Percentiles rank a stretch among this genome's conserved stretches.
Evolutionary conservation across 1,284 basidiomycete species (phyloP).

Genomic region (Papiliotrema terrestris): DNA sequence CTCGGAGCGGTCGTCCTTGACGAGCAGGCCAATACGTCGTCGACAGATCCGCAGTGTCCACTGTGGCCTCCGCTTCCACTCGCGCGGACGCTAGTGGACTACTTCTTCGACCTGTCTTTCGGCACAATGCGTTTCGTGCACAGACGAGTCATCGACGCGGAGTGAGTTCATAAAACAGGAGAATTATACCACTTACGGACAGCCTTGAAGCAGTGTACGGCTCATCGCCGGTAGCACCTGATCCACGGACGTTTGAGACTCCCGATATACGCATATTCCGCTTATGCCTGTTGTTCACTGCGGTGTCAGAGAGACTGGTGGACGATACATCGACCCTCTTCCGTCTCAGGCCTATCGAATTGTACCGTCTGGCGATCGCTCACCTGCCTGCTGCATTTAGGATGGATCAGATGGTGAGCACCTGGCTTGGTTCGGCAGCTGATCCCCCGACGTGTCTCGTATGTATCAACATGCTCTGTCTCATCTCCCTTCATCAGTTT

Average conservation of each 20-base stretch:
- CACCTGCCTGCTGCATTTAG: conserved; percentile 5
- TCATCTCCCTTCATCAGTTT: conserved; percentile 5
- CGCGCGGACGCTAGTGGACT: background rate
- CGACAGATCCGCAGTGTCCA: background rate
- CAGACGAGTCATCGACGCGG: background rate
- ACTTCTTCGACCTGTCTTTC: background rate
- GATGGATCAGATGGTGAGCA: conserved; percentile 1
- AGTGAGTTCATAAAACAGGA: background rate
- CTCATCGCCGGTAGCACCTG: background rate
- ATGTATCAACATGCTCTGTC: conserved; percentile 2
- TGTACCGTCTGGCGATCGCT: background rate
- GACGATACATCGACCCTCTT: background rate
- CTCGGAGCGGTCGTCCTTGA: background rate
- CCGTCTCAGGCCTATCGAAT: background rate
- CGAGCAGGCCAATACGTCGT: background rate
- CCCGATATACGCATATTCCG: background rate
- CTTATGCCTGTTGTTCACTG: background rate
- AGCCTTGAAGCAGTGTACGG: background rate
- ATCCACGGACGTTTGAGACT: background rate
- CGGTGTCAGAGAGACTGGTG: background rate
- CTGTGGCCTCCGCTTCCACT: background rate
- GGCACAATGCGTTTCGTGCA: background rate
- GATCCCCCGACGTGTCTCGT: conserved; percentile 2
- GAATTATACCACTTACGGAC: background rate
- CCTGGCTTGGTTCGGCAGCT: background rate